phyloP scores from a whole-genome alignment of 768 basidiomycete species.

The Tylopilus subfusipes region DNA sequence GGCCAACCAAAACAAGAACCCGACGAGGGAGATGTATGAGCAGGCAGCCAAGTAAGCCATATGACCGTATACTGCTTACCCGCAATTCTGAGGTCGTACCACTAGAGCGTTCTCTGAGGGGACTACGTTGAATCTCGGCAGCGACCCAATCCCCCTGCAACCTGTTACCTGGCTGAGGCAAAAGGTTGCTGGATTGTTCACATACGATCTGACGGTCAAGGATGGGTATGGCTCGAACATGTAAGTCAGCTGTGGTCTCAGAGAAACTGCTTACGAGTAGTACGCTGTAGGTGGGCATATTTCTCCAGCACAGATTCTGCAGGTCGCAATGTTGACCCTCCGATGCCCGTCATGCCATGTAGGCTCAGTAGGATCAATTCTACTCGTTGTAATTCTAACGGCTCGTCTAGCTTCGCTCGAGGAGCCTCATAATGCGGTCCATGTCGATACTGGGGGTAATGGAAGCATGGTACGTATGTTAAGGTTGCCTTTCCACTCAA shows the following conservation, averaged over 20 bases:
- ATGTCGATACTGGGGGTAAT: slow-evolving; percentile 16
- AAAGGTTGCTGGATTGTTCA: slow-evolving; percentile 14
- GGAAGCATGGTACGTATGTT: slow-evolving; percentile 15
- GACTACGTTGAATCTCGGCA: neutral
- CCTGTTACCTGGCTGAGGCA: slow-evolving; percentile 16
- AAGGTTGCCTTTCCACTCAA: neutral
- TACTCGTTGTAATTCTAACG: neutral
- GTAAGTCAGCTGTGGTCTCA: neutral
- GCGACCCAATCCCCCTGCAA: neutral
- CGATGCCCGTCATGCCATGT: neutral
- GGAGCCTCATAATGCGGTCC: slow-evolving; percentile 20
- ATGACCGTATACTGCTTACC: too few relatives aligned
- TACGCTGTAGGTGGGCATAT: slow-evolving; percentile 14
- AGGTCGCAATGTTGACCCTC: neutral
- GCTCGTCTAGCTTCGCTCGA: slow-evolving; percentile 12
- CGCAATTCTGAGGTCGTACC: neutral
- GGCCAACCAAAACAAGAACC: neutral
- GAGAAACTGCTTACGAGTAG: neutral
- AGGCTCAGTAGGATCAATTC: neutral
- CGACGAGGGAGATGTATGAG: slow-evolving; percentile 10
- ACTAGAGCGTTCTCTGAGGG: slow-evolving; percentile 4
- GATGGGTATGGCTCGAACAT: slow-evolving; percentile 16
- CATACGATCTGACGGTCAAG: slow-evolving; percentile 9
- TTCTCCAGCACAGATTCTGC: slow-evolving; percentile 3
- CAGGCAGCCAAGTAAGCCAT: slow-evolving; percentile 8